phyloP scores from a whole-genome alignment of 257 asterid genomes.

The Jacaranda mimosifolia region DNA sequence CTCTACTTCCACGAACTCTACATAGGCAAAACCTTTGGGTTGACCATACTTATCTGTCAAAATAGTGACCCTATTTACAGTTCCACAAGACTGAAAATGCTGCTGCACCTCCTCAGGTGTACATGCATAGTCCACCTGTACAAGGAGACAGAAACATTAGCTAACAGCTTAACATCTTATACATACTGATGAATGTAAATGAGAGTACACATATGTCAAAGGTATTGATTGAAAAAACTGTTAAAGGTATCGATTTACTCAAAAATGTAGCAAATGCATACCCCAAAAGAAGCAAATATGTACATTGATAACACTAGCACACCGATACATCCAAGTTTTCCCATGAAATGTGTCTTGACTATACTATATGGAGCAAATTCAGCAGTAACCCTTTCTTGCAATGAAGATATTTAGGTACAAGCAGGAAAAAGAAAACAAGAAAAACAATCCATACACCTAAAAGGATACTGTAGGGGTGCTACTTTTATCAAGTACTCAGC shows the following conservation, averaged over 20 bases:
- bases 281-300: not conserved
- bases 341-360: not conserved
- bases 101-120: slow-evolving; percentile 66
- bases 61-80: slow-evolving; percentile 62
- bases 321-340: not conserved
- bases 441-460: not conserved
- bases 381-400: not conserved
- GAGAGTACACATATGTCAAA: not conserved
- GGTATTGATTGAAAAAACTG: slow-evolving; percentile 2
- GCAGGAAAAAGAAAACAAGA: not conserved
- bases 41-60: slow-evolving; percentile 57
- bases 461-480: not conserved
- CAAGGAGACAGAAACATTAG: slow-evolving; percentile 28
- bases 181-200: not conserved
- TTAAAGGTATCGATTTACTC: not conserved
- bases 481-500: not conserved
- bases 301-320: too few species aligned
- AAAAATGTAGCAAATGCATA: not conserved
- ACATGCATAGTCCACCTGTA: slow-evolving; percentile 63
- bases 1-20: slow-evolving; percentile 57
- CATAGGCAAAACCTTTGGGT: slow-evolving; percentile 66
- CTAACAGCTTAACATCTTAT: not conserved
- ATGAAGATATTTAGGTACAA: not conserved
- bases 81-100: slow-evolving; percentile 63
- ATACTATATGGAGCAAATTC: not conserved